phyloP scores from a whole-genome alignment of 345 rosid genomes.

The Linum tenue region DNA sequence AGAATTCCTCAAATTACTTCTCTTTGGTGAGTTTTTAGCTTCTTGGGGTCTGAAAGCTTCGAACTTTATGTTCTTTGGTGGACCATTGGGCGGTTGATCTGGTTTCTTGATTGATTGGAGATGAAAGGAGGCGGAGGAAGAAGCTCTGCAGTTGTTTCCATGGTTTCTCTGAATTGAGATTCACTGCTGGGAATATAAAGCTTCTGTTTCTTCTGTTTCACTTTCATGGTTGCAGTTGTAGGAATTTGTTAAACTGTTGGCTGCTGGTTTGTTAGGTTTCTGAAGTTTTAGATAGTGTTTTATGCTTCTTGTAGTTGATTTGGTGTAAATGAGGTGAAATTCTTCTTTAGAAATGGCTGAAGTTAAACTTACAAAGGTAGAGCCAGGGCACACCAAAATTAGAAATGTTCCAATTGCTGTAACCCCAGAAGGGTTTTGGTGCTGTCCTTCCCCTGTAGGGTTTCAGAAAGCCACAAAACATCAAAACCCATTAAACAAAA shows the following conservation, averaged over 20 bases:
- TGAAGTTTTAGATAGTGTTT: not conserved
- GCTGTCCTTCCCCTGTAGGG: slow-evolving; percentile 90
- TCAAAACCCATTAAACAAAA: slow-evolving; percentile 53
- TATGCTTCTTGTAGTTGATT: slow-evolving; percentile 10
- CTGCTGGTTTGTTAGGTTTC: not conserved
- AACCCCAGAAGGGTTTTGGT: slow-evolving; percentile 98
- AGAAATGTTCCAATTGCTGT: slow-evolving; percentile 90
- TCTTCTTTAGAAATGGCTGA: slow-evolving; percentile 56
- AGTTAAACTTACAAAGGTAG: slow-evolving; percentile 59
- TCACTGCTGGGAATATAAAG: not conserved
- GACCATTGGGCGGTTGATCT: not conserved
- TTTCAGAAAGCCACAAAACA: slow-evolving; percentile 76
- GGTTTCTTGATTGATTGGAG: slow-evolving; percentile 1
- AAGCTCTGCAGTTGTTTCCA: slow-evolving; percentile 2
- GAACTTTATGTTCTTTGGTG: slow-evolving; percentile 2
- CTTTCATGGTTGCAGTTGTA: not conserved
- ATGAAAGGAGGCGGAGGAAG: not conserved
- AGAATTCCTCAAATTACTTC: slow-evolving; percentile 6
- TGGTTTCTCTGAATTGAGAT: slow-evolving; percentile 5
- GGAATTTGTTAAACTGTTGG: not conserved
- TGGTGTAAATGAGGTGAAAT: slow-evolving; percentile 20
- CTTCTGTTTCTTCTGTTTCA: not conserved
- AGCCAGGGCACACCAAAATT: slow-evolving; percentile 76
- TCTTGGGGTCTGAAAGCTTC: slow-evolving; percentile 21
- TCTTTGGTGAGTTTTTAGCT: slow-evolving; percentile 22